Evolutionary conservation across 2,329 filamentous ascomycete species (phyloP).

Genomic region (Metarhizium sp.): DNA sequence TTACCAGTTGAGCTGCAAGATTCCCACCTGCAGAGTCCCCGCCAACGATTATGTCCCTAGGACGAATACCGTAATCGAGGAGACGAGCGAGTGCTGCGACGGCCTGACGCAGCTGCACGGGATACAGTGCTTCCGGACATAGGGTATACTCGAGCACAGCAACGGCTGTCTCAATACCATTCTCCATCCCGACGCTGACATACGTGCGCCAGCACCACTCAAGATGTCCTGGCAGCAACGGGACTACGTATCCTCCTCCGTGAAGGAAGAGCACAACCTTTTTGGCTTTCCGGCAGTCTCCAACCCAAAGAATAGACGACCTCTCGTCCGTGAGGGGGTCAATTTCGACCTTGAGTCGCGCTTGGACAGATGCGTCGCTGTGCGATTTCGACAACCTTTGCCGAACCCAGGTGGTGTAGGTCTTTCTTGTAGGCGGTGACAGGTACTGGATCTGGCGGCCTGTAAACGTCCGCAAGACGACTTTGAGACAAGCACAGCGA

Average conservation of each 20-base stretch:
- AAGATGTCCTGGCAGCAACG: not conserved
- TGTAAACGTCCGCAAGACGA: slow-evolving; percentile 1
- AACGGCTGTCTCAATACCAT: slow-evolving; percentile 10
- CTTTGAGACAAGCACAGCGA: slow-evolving; percentile 2
- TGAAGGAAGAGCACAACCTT: not conserved
- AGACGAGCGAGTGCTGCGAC: slow-evolving; percentile 13
- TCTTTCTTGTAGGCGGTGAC: not conserved
- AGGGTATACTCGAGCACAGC: slow-evolving; percentile 22
- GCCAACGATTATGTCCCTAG: slow-evolving; percentile 18
- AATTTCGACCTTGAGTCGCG: slow-evolving; percentile 2
- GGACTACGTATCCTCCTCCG: not conserved
- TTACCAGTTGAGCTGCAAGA: slow-evolving; percentile 19
- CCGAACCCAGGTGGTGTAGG: slow-evolving; percentile 5
- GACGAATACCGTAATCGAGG: slow-evolving; percentile 12
- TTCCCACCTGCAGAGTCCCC: slow-evolving; percentile 25
- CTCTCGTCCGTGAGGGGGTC: slow-evolving; percentile 4
- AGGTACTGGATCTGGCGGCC: slow-evolving; percentile 7
- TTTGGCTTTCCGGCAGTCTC: not conserved
- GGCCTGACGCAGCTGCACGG: slow-evolving; percentile 18
- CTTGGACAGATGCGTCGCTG: not conserved
- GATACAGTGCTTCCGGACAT: slow-evolving; percentile 16
- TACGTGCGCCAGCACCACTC: not conserved
- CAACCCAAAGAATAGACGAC: slow-evolving; percentile 2
- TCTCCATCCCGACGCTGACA: slow-evolving; percentile 2
- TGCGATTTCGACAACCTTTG: not conserved